phyloP scores from a whole-genome alignment of 352 stramenopile genomes.

The Phytophthora foliorum region DNA sequence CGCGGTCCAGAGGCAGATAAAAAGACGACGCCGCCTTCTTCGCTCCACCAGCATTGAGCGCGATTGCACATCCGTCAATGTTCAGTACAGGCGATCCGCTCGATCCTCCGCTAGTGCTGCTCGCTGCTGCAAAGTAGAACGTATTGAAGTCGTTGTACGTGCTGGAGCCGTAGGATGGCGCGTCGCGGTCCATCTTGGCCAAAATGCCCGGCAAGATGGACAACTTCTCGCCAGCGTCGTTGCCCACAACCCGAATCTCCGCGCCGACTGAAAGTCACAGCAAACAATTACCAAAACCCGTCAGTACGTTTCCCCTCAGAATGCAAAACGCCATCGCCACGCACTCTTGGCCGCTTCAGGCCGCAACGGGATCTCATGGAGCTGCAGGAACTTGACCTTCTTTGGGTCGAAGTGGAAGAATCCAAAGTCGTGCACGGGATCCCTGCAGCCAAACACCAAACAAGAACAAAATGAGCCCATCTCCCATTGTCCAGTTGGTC shows the following conservation, averaged over 20 bases:
- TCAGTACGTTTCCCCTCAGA: background rate
- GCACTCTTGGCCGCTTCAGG: slow-evolving; percentile 84
- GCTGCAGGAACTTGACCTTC: slow-evolving; percentile 89
- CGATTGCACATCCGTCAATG: slow-evolving; percentile 90
- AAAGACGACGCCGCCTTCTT: slow-evolving; percentile 92
- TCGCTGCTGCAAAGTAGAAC: slow-evolving; percentile 93
- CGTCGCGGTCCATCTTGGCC: slow-evolving; percentile 92
- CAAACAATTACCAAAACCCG: background rate
- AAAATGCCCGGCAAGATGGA: slow-evolving; percentile 92
- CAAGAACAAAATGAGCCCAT: background rate
- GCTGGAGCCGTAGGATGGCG: slow-evolving; percentile 86
- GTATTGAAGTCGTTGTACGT: slow-evolving; percentile 95
- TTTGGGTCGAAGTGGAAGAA: slow-evolving; percentile 92
- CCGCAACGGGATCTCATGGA: slow-evolving; percentile 90
- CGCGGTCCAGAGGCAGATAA: slow-evolving; percentile 91
- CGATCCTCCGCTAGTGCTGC: slow-evolving; percentile 89
- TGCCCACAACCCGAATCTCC: slow-evolving; percentile 94
- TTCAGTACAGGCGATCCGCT: slow-evolving; percentile 92
- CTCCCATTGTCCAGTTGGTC: background rate
- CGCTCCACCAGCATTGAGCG: slow-evolving; percentile 91
- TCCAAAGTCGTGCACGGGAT: slow-evolving; percentile 95
- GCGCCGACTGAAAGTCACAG: slow-evolving; percentile 69
- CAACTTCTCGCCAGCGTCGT: slow-evolving; percentile 94
- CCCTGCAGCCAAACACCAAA: slow-evolving; percentile 37
- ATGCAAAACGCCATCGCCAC: background rate